Evolutionary conservation across 1,139 yeast genomes (phyloP).

Genomic region (Sugiyamaella novakii): DNA sequence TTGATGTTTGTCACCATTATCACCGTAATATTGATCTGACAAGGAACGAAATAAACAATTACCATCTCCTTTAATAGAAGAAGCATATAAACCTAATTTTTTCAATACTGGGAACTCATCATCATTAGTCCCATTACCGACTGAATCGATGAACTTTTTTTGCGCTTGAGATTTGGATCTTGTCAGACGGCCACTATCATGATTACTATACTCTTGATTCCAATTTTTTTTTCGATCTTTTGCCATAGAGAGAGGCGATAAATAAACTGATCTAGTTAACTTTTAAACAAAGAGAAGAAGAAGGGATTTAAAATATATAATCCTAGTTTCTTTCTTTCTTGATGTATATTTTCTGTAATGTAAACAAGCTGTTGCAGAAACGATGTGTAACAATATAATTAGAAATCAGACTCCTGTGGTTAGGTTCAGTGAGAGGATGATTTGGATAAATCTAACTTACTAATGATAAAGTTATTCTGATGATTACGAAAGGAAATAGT

Average conservation of each 20-base stretch:
- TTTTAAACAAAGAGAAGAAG: neutral
- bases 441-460: too few species aligned
- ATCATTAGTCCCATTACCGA: slow-evolving; percentile 19
- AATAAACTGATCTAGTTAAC: too few species aligned
- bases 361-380: too few species aligned
- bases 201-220: slow-evolving; percentile 12
- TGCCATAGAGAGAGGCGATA: slow-evolving; percentile 15
- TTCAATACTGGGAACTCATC: slow-evolving; percentile 44
- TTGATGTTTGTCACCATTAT: slow-evolving; percentile 38
- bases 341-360: too few species aligned
- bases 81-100: slow-evolving; percentile 42
- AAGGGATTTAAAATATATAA: too few species aligned
- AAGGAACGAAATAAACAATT: slow-evolving; percentile 49
- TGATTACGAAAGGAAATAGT: too few species aligned
- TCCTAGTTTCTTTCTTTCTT: too few species aligned
- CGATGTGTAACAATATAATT: too few species aligned
- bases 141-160: slow-evolving; percentile 7
- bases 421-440: too few species aligned
- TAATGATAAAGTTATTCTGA: too few species aligned
- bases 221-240: slow-evolving; percentile 16
- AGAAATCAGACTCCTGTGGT: too few species aligned
- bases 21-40: slow-evolving; percentile 46
- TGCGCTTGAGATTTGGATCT: slow-evolving; percentile 24
- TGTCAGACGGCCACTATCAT: slow-evolving; percentile 25
- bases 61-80: slow-evolving; percentile 47